Evolutionary conservation across 495 filamentous ascomycete species (phyloP), one percentile per base, ranked within the genome.

Genomic region (Cudoniella acicularis): DNA sequence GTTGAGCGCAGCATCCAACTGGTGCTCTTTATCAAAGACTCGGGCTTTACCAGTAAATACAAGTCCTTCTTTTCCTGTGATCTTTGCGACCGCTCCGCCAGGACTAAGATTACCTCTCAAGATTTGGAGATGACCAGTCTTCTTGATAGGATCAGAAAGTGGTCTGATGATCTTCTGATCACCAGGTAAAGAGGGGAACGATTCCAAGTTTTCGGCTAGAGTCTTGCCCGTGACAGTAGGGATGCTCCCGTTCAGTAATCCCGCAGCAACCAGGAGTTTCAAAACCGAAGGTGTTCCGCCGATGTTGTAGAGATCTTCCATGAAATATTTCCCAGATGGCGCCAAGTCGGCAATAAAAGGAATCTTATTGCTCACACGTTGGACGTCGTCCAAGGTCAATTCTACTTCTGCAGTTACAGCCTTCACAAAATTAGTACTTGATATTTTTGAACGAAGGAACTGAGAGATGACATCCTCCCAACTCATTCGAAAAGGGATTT

Each of bases 291-390:
- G 92, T 24, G 92, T 89, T 51, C 94, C 94, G 55, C 94, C 94
- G 59, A 97, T 86, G 50, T 90, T 85, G 73, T 92, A 96, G n/a
- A 98, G 81, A 67, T 98, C 94, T 49, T 92, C 91, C 89, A 97
- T 96, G 68, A 88, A 87, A 71, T 92, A 90, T 54, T 87, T 87
- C 2, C 94, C 94, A 54, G 82, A 87, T 0, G 94, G 94, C 0
- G 93, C 88, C 9, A 98, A 80, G 68, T 98, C 86, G n/a, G 94
- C 94, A 52, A 98, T 83, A 73, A 92, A 93, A 0, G 94, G 94
- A 18, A 94, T 90, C 71, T 90, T 92, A 73, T 96, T 80, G 67
- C 87, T 90, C 30, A 95, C 88, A 49, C 89, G 81, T 72, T 95
- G 88, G 61, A 98, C 77, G 66, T 98, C 94, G 65, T 96, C 90